phyloP scores from a whole-genome alignment of 176 grass and related monocot genomes.

The Aegilops umbellulata region DNA sequence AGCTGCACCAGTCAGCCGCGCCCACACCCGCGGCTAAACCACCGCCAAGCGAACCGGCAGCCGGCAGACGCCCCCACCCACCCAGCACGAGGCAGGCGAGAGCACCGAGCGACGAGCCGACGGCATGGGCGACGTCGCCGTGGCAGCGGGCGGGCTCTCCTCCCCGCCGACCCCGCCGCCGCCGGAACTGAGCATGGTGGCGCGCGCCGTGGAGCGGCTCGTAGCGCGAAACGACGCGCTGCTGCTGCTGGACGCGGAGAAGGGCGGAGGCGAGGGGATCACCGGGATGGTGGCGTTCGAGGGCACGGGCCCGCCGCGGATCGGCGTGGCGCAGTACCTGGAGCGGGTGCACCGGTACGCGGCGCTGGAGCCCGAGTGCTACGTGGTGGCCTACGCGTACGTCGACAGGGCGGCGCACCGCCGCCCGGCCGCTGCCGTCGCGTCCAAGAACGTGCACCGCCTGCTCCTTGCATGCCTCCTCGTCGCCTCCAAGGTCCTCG shows the following conservation, averaged over 20 bases:
- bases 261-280: not conserved
- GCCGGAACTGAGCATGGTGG: constrained; percentile 49
- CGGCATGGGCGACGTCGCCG: not conserved
- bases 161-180: constrained; percentile 9
- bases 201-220: constrained; percentile 57
- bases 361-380: constrained; percentile 62
- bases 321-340: constrained; percentile 72
- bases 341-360: constrained; percentile 83
- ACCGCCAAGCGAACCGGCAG: constrained; percentile 1
- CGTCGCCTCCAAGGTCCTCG: constrained; percentile 88
- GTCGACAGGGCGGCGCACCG: constrained; percentile 68
- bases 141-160: not conserved
- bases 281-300: constrained; percentile 57
- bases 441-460: constrained; percentile 75
- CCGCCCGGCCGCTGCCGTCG: constrained; percentile 52
- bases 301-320: constrained; percentile 49
- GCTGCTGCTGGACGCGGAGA: not conserved
- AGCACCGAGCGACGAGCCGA: too few species aligned
- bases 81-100: not conserved
- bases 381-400: constrained; percentile 70
- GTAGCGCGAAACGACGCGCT: constrained; percentile 74
- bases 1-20: constrained; percentile 33
- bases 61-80: not conserved
- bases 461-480: constrained; percentile 75
- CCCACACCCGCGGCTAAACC: not conserved